These are phyloP conservation scores for Bassia scoparia DNA, from an alignment of 148 eudicot genomes.

Conservation along the genomic window DNA sequence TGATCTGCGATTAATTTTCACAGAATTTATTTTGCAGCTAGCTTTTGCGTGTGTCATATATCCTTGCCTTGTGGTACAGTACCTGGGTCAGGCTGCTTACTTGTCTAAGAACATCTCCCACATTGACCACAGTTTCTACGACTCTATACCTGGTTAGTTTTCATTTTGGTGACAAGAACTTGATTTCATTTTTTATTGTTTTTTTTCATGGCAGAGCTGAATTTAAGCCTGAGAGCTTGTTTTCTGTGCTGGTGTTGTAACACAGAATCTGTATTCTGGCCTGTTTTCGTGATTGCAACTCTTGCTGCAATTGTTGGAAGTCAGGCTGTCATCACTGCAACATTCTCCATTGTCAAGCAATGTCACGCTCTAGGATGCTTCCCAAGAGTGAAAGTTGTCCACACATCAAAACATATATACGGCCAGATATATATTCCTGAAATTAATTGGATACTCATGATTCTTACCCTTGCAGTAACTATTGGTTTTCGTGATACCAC, in stretches of 20 bases:
- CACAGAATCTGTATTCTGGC: conserved; percentile 74
- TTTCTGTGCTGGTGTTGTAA: conserved; percentile 21
- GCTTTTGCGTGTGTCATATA: conserved; percentile 66
- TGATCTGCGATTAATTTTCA: conserved; percentile 8
- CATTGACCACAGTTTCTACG: conserved; percentile 64
- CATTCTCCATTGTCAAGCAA: conserved; percentile 90
- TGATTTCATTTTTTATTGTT: background rate
- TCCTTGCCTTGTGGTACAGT: conserved; percentile 89
- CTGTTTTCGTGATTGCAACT: conserved; percentile 83
- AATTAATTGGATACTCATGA: conserved; percentile 96
- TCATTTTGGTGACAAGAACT: background rate
- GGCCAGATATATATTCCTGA: conserved; percentile 97
- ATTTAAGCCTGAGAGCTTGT: conserved; percentile 13
- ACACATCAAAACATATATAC: conserved; percentile 77
- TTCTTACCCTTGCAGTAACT: conserved; percentile 76
- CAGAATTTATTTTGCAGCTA: conserved; percentile 50
- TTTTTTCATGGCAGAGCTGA: background rate
- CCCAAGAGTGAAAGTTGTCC: conserved; percentile 92
- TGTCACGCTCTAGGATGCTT: conserved; percentile 96
- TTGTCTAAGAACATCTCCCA: conserved; percentile 48
- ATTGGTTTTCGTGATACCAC: conserved; percentile 86
- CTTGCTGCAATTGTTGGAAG: conserved; percentile 92
- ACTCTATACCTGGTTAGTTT: conserved; percentile 78
- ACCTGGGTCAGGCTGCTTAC: conserved; percentile 99
- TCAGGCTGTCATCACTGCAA: conserved; percentile 90